Evolutionary conservation across 495 filamentous ascomycete species (phyloP).

Genomic region (Trypethelium eluteriae): DNA sequence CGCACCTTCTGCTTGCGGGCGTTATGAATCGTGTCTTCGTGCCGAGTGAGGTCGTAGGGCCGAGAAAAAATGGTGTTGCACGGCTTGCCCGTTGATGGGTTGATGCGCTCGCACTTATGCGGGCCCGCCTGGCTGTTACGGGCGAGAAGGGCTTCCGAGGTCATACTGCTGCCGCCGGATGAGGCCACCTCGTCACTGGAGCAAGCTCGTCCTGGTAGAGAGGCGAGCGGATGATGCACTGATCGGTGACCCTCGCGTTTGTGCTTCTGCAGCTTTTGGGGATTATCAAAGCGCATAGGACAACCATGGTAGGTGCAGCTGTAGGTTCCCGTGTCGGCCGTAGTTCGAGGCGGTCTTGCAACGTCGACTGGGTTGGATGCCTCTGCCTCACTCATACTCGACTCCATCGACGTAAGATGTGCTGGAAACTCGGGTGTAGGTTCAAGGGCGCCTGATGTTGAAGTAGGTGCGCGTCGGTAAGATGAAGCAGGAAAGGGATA

Average conservation of each 20-base stretch:
- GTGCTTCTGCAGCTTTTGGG: constrained; percentile 82
- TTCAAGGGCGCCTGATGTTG: constrained; percentile 30
- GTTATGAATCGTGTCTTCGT: constrained; percentile 98
- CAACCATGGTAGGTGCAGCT: constrained; percentile 93
- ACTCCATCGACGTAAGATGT: constrained; percentile 57
- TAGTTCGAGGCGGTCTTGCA: constrained; percentile 32
- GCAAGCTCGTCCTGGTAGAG: not conserved
- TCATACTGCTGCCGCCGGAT: constrained; percentile 34
- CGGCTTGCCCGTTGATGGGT: constrained; percentile 90
- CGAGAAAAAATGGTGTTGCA: constrained; percentile 94
- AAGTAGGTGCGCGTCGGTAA: constrained; percentile 23
- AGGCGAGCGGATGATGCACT: constrained; percentile 24
- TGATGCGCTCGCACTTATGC: constrained; percentile 83
- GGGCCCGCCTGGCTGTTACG: constrained; percentile 81
- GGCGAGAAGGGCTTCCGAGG: constrained; percentile 43
- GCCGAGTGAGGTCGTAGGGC: constrained; percentile 94
- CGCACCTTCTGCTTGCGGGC: constrained; percentile 90
- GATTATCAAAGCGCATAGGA: constrained; percentile 76
- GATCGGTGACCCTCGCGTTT: constrained; percentile 83
- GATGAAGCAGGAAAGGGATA: constrained; percentile 17
- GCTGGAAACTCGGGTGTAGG: constrained; percentile 53
- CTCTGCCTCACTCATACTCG: constrained; percentile 45
- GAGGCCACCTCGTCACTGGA: constrained; percentile 3
- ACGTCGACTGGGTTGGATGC: constrained; percentile 43
- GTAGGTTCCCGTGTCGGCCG: constrained; percentile 79